These are phyloP conservation scores for Didymella exigua DNA, from an alignment of 2,329 filamentous ascomycete species.

Conservation along the genomic window DNA sequence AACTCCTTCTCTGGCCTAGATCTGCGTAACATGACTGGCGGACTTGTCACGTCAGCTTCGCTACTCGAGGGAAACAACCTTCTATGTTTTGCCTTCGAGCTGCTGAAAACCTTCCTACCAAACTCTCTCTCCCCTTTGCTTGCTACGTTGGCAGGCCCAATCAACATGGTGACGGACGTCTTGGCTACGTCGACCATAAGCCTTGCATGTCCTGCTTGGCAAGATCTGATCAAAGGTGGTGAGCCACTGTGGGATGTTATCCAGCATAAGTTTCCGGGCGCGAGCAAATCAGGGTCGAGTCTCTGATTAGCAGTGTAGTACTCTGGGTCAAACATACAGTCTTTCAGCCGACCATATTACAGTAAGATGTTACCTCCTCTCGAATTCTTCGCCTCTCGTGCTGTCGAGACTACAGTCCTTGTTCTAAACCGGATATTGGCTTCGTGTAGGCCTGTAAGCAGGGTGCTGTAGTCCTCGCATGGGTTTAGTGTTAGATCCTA, in stretches of 20 bases:
- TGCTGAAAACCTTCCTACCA: conserved; percentile 43
- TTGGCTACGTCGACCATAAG: conserved; percentile 28
- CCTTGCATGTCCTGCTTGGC: conserved; percentile 33
- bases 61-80: conserved; percentile 50
- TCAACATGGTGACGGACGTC: conserved; percentile 26
- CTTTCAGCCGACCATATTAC: too few species aligned
- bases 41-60: conserved; percentile 26
- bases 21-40: conserved; percentile 31
- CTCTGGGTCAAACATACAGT: not conserved
- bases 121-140: conserved; percentile 42
- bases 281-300: conserved; percentile 17
- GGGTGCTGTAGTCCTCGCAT: too few species aligned
- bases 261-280: conserved; percentile 18
- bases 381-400: too few species aligned
- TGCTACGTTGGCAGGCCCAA: conserved; percentile 27
- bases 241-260: conserved; percentile 28
- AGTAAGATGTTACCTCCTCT: too few species aligned
- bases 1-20: conserved; percentile 58
- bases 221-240: conserved; percentile 24
- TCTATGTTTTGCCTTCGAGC: conserved; percentile 45
- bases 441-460: too few species aligned
- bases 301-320: not conserved
- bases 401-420: too few species aligned
- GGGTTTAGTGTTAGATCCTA: too few species aligned
- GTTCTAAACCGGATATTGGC: too few species aligned